Evolutionary conservation across 139 green algal species (phyloP), one percentile per base, ranked within the genome.

Genomic region (Chlorella sp.): DNA sequence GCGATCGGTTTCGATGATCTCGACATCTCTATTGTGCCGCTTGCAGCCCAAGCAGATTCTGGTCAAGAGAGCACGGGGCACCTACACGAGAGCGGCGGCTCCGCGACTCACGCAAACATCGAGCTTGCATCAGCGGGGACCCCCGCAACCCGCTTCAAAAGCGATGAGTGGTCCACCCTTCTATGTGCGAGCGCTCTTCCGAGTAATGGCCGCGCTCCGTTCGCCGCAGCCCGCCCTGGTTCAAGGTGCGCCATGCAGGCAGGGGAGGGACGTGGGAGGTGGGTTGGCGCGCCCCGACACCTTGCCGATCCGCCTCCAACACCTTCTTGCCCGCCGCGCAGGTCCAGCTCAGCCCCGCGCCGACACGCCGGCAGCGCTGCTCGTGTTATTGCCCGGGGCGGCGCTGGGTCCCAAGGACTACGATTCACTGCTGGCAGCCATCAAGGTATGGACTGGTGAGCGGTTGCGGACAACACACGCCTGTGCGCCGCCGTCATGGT

Each of bases 391-490:
- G 32, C 88, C 88, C 0, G 88, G 88, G 4, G 88, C 36, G 2
- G 26, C 85, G 39, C 77, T 91, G 7, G 69, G 61, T 0, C 88
- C 88, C 1, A 89, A 89, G 60, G 88, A 91, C 66, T 91, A 91
- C 40, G 61, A 48, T 19, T 40, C 79, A 18, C 66, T 91, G 30
- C n/a, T 85, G 36, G 66, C 76, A 0, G 69, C 77, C 3, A 19
- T 91, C 18, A 28, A 89, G 77, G 61, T 83, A 11, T 18, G 53
- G 30, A 28, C 64, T 71, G 64, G 21, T 71, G 64, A 12, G 24
- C 2, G 21, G 22, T 26, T 2, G 22, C 64, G 21, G 22, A 14
- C 11, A 18, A 14, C 64, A 12, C 5, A 14, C 64, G 11, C 64
- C 21, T 71, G 64, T 26, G 64, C 64, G 21, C 24, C 22, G 64